Percentiles rank a stretch among this genome's conserved stretches.
These are phyloP conservation scores for Phoenix roebelenii DNA, from an alignment of 176 grass and related monocot genomes.

Conservation along the genomic window DNA sequence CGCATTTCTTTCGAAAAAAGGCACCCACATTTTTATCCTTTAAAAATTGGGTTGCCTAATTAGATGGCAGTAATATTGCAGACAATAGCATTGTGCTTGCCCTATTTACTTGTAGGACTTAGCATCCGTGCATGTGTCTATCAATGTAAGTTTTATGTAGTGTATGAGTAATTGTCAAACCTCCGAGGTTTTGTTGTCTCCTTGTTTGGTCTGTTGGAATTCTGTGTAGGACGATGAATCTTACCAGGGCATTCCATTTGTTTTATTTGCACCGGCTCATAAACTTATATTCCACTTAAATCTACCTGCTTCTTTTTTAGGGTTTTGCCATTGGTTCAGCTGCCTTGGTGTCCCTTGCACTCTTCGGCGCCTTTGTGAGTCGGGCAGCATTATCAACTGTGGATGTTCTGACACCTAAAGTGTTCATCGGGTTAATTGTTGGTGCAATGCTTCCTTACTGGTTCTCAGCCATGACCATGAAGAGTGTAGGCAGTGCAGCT, in stretches of 20 bases:
- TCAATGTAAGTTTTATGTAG: too few species aligned
- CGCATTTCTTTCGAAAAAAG: too few species aligned
- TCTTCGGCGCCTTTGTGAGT: constrained; percentile 84
- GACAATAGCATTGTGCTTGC: too few species aligned
- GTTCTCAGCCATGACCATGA: constrained; percentile 96
- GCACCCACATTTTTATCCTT: too few species aligned
- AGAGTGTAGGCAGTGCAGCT: constrained; percentile 80
- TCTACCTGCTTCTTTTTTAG: constrained; percentile 27
- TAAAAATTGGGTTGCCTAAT: too few species aligned
- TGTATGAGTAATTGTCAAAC: too few species aligned
- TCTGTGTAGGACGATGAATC: not conserved
- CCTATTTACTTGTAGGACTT: too few species aligned
- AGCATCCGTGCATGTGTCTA: too few species aligned
- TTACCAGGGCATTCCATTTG: not conserved
- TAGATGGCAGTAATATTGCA: too few species aligned
- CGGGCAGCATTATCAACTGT: constrained; percentile 62
- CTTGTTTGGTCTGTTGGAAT: too few species aligned
- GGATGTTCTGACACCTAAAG: constrained; percentile 75
- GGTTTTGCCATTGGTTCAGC: constrained; percentile 92
- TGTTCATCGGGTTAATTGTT: constrained; percentile 77
- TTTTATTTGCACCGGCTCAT: not conserved
- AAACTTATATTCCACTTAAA: not conserved
- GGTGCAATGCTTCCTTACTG: constrained; percentile 96
- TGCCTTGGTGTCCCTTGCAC: constrained; percentile 68
- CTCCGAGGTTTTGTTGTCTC: too few species aligned